Evolutionary conservation across 345 rosid species (phyloP), one percentile per base, ranked within the genome.

Genomic region (Laguncularia racemosa): DNA sequence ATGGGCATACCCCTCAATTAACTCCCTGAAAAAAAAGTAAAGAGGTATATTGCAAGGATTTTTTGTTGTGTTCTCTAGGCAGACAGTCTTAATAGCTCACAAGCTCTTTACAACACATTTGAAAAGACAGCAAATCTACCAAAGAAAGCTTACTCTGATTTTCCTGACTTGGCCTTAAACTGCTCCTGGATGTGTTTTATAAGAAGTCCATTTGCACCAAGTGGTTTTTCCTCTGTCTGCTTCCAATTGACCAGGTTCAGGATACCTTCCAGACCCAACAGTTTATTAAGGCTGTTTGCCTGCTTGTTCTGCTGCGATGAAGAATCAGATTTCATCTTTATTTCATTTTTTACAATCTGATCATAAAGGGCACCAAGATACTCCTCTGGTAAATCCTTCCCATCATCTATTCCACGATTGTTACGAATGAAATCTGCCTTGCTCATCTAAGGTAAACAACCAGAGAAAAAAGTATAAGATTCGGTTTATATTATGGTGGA

Each of bases 131-230:
- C 40, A 33, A 26, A 33, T 33, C 13, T 13, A 26, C 44, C n/a
- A 23, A 65, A 21, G 46, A 44, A 17, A 67, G 62, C 95, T 81
- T 80, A 92, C 98, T 81, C 98, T 70, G 96, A 81, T 83, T 84
- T 89, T 61, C 82, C 98, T 48, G 95, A 77, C 71, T 81, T 89
- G 50, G 86, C 93, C 84, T 79, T 89, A 60, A 92, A 84, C 79
- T 89, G 95, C 78, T 92, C 97, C 65, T 89, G 95, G 58, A 92
- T 92, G 61, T 79, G 95, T 90, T 69, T 83, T 66, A 89, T 86
- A 56, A 89, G 98, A 71, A 89, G 86, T 59, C 95, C 93, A 73
- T 89, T 89, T 75, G 98, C 95, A 64, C 95, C 98, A 46, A 89
- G 65, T 33, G 98, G 80, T 67, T 84, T 92, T 74, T 92, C 98